Conservation (phyloP, 768 basidiomycete genomes). For the Strobilomyces dryophilus region DNA sequence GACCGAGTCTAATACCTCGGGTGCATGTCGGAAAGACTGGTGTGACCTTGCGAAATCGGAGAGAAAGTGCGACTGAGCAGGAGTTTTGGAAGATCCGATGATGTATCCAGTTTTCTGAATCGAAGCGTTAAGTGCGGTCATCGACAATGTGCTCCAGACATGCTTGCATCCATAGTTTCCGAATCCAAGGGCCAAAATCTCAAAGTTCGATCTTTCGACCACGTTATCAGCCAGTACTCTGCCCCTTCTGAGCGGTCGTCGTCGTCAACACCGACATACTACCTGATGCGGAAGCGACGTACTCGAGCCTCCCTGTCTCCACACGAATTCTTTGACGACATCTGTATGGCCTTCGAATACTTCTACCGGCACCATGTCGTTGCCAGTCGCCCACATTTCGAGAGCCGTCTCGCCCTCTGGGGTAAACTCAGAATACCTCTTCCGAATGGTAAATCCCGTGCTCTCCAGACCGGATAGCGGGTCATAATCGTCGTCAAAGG, state of each 20-base stretch:
- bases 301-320: constrained; percentile 71
- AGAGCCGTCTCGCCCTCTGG: constrained; percentile 82
- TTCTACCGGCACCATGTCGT: constrained; percentile 48
- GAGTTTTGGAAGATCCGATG: constrained; percentile 23
- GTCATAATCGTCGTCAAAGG: constrained; percentile 62
- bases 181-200: constrained; percentile 85
- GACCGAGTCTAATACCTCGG: constrained; percentile 32
- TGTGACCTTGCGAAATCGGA: constrained; percentile 24
- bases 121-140: constrained; percentile 8
- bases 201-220: constrained; percentile 89
- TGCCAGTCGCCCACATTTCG: constrained; percentile 66
- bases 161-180: constrained; percentile 61
- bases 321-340: constrained; percentile 97
- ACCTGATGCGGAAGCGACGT: not conserved
- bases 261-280: not conserved
- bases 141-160: not conserved
- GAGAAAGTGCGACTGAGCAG: constrained; percentile 24
- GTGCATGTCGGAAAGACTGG: constrained; percentile 55
- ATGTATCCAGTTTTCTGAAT: constrained; percentile 48
- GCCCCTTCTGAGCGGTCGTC: constrained; percentile 38
- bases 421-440: constrained; percentile 82
- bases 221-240: constrained; percentile 62
- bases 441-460: constrained; percentile 89
- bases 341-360: constrained; percentile 86
- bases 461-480: constrained; percentile 91